Evolutionary conservation across 805 yeast genomes (phyloP), one percentile per base, ranked within the genome.

Genomic region (Grigorovia yakushimaensis): DNA sequence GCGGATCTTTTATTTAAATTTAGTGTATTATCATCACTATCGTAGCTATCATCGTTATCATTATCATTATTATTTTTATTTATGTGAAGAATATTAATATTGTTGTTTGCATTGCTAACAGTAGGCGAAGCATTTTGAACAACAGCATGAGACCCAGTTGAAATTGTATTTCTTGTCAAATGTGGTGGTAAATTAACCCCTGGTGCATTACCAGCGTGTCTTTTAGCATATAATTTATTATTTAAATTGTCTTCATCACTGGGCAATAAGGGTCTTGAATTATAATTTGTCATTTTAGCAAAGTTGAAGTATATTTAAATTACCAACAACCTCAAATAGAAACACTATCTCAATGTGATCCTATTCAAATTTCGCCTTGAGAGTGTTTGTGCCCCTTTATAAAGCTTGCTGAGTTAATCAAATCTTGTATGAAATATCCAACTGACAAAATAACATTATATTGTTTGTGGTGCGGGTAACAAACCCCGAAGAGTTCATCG

Each of bases 241-340:
- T 42, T 45, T 18, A 45, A 22, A 1, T 37, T 44, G 4, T 57
- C 57, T 35, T 61, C 65, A 49, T 59, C 62, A 10, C 55, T 48
- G 23, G 67, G 67, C 30, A 62, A 47, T 30, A 62, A 42, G 4
- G 66, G 66, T 47, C 64, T 59, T 24, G 49, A 27, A 40, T 36
- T 22, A 17, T 37, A 40, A 38, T 36, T 36, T 13, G 37, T 33
- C 37, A 33, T 33, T 9, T 24, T n/a, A n/a, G n/a, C n/a, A n/a
- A n/a, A n/a, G n/a, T n/a, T n/a, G n/a, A n/a, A n/a, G n/a, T n/a
- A n/a, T n/a, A n/a, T n/a, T n/a, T n/a, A n/a, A n/a, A n/a, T n/a
- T n/a, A n/a, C n/a, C n/a, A n/a, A n/a, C n/a, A n/a, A n/a, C n/a
- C n/a, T n/a, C n/a, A n/a, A n/a, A n/a, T n/a, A n/a, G n/a, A n/a